Evolutionary conservation across 2,329 filamentous ascomycete species (phyloP), one percentile per base, ranked within the genome.

Genomic region (Aspergillus eucalypticola): DNA sequence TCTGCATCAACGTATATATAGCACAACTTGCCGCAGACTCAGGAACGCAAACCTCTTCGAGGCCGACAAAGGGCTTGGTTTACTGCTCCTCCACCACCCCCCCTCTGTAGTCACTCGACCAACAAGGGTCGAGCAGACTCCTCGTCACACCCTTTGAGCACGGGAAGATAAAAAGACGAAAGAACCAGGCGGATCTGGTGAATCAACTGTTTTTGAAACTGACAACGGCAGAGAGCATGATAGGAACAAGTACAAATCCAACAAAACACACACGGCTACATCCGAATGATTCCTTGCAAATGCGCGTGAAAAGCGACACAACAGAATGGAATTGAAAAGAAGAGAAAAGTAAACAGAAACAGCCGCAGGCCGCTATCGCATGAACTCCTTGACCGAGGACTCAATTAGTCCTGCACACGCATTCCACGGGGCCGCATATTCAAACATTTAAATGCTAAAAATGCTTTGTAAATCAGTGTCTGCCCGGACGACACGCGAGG

Each of bases 381-480:
- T 56, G 50, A 66, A 62, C 64, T 61, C 64, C 64, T 64, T 63
- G 59, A 61, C 60, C 49, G 53, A 64, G 60, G 60, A 51, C 48
- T 44, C 35, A 35, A 53, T 56, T 29, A 56, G 54, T 60, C 56
- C 59, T 60, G 59, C 56, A 59, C 38, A 44, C 46, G 56, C 55
- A 61, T 60, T 49, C 58, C 56, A 58, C 52, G 46, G 50, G 60
- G 25, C 23, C 53, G 54, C 60, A 58, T 54, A 66, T 58, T 51
- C 58, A 58, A 64, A 63, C 64, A 61, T 57, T 60, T 63, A 63
- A 51, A 64, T 64, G 62, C 60, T 64, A 60, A 60, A 59, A 60
- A 62, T 60, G 60, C 55, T 56, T 51, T 55, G 32, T 60, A 62
- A 53, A 64, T 60, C 53, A 48, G 52, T 27, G 27, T 50, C 58